Evolutionary conservation across 2,329 filamentous ascomycete species (phyloP).

Genomic region (Colletotrichum lentis): DNA sequence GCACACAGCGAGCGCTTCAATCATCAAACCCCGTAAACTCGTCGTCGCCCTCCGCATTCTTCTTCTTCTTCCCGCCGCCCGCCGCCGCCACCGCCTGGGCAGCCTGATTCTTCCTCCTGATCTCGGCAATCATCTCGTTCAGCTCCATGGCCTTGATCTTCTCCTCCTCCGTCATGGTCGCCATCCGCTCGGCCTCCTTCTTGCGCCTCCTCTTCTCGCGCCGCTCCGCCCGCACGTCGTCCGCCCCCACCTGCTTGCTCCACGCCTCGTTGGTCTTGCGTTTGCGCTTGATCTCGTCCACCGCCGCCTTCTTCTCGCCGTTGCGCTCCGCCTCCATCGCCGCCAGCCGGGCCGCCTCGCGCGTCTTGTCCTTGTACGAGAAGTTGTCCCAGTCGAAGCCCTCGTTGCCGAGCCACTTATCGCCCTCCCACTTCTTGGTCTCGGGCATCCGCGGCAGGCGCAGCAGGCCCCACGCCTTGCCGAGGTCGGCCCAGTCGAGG

Average conservation of each 20-base stretch:
- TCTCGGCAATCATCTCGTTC: slow-evolving; percentile 68
- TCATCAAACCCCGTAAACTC: slow-evolving; percentile 68
- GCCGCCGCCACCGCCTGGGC: slow-evolving; percentile 47
- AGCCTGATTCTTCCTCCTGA: slow-evolving; percentile 65
- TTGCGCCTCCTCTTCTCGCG: slow-evolving; percentile 71
- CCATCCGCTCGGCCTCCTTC: slow-evolving; percentile 68
- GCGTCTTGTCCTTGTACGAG: slow-evolving; percentile 74
- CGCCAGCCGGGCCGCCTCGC: slow-evolving; percentile 70
- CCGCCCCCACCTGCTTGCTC: slow-evolving; percentile 74
- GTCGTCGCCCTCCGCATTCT: slow-evolving; percentile 47
- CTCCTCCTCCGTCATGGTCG: slow-evolving; percentile 76
- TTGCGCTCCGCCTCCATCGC: slow-evolving; percentile 62
- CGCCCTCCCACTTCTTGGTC: slow-evolving; percentile 75
- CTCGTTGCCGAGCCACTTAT: slow-evolving; percentile 65
- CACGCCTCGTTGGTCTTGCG: slow-evolving; percentile 72
- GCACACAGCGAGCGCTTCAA: not conserved
- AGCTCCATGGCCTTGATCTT: slow-evolving; percentile 69
- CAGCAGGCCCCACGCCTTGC: slow-evolving; percentile 83
- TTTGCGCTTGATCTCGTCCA: slow-evolving; percentile 60
- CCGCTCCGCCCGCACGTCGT: slow-evolving; percentile 67
- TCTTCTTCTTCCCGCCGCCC: slow-evolving; percentile 40
- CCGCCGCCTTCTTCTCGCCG: slow-evolving; percentile 44
- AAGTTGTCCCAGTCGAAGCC: slow-evolving; percentile 73
- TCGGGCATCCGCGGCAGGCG: slow-evolving; percentile 95
- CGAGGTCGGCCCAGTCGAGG: slow-evolving; percentile 85